A percentile compares a stretch with the other conserved stretches of the same genome.
These are phyloP conservation scores for Quercus tomentella DNA, from an alignment of 331 rosid genomes.

Conservation along the genomic window DNA sequence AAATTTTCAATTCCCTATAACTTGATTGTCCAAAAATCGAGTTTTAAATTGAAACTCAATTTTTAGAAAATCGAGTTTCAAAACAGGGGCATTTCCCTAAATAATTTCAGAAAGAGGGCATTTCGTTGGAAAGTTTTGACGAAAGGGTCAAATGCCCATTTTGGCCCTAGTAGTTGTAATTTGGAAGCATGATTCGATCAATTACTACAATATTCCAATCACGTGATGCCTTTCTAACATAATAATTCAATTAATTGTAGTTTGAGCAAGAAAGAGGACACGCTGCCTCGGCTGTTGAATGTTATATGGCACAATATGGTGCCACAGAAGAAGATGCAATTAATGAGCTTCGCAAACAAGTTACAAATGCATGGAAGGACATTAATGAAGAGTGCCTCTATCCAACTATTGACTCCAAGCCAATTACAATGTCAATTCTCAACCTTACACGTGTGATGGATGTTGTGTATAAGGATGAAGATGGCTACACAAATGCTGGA, in stretches of 20 bases:
- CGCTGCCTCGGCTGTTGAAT: conserved; percentile 26
- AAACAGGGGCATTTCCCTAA: accelerated
- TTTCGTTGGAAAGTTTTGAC: no score
- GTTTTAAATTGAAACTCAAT: no score
- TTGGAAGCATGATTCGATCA: neutral
- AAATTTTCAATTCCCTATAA: no score
- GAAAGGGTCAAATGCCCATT: accelerated
- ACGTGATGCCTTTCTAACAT: neutral
- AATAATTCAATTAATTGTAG: neutral
- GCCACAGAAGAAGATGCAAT: conserved; percentile 25
- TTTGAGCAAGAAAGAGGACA: conserved; percentile 32
- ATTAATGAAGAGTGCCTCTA: conserved; percentile 30
- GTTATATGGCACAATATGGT: conserved; percentile 29
- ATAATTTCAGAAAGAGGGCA: no score
- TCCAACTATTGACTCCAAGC: conserved; percentile 7
- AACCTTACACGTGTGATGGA: conserved; percentile 14
- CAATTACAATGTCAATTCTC: neutral
- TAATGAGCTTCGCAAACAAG: neutral
- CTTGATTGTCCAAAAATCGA: no score
- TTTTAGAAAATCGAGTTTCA: no score
- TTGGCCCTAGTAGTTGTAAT: neutral
- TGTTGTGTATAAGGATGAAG: conserved; percentile 14
- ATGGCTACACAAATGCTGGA: conserved; percentile 4
- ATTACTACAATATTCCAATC: neutral
- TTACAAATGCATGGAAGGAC: neutral